These are phyloP conservation scores for Nannizziopsis arthrosporioides DNA, from an alignment of 2,329 filamentous ascomycete species.

Conservation along the genomic window DNA sequence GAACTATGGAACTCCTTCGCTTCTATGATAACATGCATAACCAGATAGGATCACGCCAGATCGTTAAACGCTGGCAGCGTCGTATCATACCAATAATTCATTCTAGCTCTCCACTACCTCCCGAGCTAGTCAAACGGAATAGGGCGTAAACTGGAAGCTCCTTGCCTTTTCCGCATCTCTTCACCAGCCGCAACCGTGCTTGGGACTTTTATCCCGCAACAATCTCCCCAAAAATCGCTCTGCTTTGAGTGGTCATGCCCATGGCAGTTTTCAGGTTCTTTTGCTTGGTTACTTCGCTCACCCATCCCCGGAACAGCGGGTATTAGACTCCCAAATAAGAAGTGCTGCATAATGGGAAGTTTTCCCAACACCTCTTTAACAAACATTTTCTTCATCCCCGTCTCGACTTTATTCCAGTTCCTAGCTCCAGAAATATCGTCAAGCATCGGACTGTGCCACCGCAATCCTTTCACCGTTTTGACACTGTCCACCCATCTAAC, in stretches of 20 bases:
- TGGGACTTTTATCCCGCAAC: conserved; percentile 94
- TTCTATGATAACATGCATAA: neutral
- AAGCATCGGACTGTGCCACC: conserved; percentile 97
- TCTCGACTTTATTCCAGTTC: conserved; percentile 84
- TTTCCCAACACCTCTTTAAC: conserved; percentile 84
- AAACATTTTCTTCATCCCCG: conserved; percentile 95
- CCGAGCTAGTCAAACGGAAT: conserved; percentile 36
- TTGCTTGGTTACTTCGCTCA: conserved; percentile 33
- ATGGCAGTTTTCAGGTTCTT: conserved; percentile 42
- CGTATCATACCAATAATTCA: neutral
- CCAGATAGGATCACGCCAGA: neutral
- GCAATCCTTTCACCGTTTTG: conserved; percentile 84
- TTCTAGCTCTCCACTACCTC: too few relatives aligned
- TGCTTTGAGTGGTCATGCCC: conserved; percentile 56
- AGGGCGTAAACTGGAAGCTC: conserved; percentile 52
- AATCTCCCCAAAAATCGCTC: conserved; percentile 68
- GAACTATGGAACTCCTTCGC: too few relatives aligned
- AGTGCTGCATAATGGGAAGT: conserved; percentile 96
- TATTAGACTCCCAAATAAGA: conserved; percentile 78
- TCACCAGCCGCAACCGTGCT: conserved; percentile 84
- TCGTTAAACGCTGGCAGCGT: neutral
- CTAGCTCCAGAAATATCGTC: conserved; percentile 90
- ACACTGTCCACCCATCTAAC: conserved; percentile 90
- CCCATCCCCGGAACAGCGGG: conserved; percentile 71
- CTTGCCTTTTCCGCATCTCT: conserved; percentile 66